A percentile compares a stretch with the other conserved stretches of the same genome.
Conservation (phyloP, 1,139 yeast species). For the Yamadazyma membranifaciens region DNA sequence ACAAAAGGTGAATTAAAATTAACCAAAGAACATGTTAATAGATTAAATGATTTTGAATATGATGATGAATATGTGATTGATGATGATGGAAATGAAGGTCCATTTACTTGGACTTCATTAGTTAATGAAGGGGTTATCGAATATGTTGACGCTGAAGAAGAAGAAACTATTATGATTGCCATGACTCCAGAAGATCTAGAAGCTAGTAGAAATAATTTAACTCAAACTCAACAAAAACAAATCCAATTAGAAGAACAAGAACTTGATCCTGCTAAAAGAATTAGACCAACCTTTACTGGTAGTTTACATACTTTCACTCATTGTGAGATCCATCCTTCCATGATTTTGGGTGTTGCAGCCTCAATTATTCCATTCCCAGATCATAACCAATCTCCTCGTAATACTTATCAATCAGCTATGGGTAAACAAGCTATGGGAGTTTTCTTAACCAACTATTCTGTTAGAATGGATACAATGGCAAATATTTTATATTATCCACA, state of each 20-base stretch:
- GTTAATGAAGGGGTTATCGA: slow-evolving; percentile 87
- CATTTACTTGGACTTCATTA: slow-evolving; percentile 82
- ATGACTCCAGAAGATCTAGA: slow-evolving; percentile 98
- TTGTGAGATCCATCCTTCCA: slow-evolving; percentile 98
- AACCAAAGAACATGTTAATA: slow-evolving; percentile 78
- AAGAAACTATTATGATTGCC: slow-evolving; percentile 96
- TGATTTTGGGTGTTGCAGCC: slow-evolving; percentile 98
- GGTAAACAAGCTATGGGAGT: slow-evolving; percentile 99
- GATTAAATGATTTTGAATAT: slow-evolving; percentile 63
- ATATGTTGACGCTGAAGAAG: slow-evolving; percentile 96
- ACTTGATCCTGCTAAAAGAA: slow-evolving; percentile 81
- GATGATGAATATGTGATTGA: slow-evolving; percentile 61
- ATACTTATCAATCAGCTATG: slow-evolving; percentile 99
- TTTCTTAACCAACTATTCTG: slow-evolving; percentile 91
- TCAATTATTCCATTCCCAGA: slow-evolving; percentile 99
- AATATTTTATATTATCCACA: slow-evolving; percentile 96
- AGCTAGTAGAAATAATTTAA: slow-evolving; percentile 52
- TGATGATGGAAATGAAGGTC: slow-evolving; percentile 50
- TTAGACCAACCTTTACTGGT: slow-evolving; percentile 64
- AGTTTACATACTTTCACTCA: slow-evolving; percentile 86
- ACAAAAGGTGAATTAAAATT: slow-evolving; percentile 78
- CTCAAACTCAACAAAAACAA: slow-evolving; percentile 44
- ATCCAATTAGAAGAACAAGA: slow-evolving; percentile 49
- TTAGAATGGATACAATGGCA: slow-evolving; percentile 99
- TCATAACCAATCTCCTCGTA: slow-evolving; percentile 99